Percentiles rank a stretch among this genome's conserved stretches.
phyloP scores from a whole-genome alignment of 371 early-diverging fungal genomes.

The Circinella minor region DNA sequence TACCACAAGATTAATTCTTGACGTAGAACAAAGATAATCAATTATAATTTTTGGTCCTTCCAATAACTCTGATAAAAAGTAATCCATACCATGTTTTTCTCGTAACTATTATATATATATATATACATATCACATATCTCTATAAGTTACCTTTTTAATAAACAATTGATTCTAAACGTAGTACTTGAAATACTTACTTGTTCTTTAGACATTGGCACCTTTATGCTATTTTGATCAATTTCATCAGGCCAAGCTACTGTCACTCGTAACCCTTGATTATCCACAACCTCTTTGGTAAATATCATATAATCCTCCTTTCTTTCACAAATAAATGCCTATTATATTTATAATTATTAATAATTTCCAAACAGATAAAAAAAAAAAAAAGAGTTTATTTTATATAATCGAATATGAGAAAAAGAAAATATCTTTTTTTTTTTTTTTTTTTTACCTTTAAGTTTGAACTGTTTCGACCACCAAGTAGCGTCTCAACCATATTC shows the following conservation, averaged over 20 bases:
- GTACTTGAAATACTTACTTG: slow-evolving; percentile 26
- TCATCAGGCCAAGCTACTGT: slow-evolving; percentile 61
- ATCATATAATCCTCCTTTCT: slow-evolving; percentile 75
- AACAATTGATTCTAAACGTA: background rate
- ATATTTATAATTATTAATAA: no score
- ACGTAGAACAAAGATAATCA: slow-evolving; percentile 65
- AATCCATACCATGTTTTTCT: slow-evolving; percentile 67
- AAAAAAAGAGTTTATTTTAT: no score
- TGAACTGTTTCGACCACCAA: slow-evolving; percentile 36
- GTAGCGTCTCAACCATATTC: slow-evolving; percentile 64
- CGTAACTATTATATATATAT: slow-evolving; percentile 14
- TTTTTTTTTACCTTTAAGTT: slow-evolving; percentile 48
- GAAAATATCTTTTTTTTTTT: slow-evolving; percentile 15
- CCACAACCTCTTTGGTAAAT: slow-evolving; percentile 67
- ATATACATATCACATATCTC: background rate
- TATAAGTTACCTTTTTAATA: no score
- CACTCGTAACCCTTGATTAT: slow-evolving; percentile 59
- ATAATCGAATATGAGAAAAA: background rate
- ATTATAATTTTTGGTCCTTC: slow-evolving; percentile 75
- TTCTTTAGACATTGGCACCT: slow-evolving; percentile 45
- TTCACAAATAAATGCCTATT: slow-evolving; percentile 81
- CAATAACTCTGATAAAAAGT: slow-evolving; percentile 75
- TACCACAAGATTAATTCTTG: slow-evolving; percentile 64
- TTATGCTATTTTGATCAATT: slow-evolving; percentile 35
- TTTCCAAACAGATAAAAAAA: no score